phyloP scores from a whole-genome alignment of 2,329 filamentous ascomycete genomes.

The Pseudocercospora fuligena region DNA sequence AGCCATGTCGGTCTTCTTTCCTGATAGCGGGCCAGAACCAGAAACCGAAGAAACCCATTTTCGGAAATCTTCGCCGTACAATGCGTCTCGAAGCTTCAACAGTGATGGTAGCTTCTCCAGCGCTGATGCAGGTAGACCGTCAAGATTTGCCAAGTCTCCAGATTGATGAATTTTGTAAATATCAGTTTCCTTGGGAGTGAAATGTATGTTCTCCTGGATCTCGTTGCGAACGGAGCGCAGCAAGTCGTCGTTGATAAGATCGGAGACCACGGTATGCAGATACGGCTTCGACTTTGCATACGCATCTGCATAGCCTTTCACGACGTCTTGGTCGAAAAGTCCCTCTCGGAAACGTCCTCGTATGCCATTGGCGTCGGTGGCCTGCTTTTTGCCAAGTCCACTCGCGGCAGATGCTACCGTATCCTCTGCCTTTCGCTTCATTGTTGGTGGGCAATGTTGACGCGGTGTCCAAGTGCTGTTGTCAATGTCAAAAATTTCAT shows the following conservation, averaged over 20 bases:
- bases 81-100: conserved; percentile 86
- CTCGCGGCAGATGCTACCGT: conserved; percentile 33
- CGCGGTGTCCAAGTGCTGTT: not conserved
- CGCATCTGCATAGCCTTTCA: conserved; percentile 63
- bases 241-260: conserved; percentile 78
- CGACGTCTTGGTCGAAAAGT: conserved; percentile 65
- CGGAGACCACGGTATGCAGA: conserved; percentile 87
- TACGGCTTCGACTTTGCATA: conserved; percentile 74
- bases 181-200: conserved; percentile 98
- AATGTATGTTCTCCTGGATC: conserved; percentile 87
- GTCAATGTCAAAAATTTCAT: not conserved
- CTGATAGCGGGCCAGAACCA: conserved; percentile 82
- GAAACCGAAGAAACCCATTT: conserved; percentile 87
- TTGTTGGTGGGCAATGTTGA: conserved; percentile 17
- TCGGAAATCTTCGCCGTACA: conserved; percentile 90
- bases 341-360: conserved; percentile 66
- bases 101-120: conserved; percentile 85
- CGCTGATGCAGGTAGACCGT: conserved; percentile 86
- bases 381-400: conserved; percentile 48
- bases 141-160: conserved; percentile 93
- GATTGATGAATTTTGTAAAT: conserved; percentile 99
- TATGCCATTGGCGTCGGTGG: conserved; percentile 45
- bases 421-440: conserved; percentile 53
- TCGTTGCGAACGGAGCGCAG: conserved; percentile 86
- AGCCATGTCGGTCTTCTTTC: conserved; percentile 96